These are phyloP conservation scores for Xylaria intraflava DNA, from an alignment of 495 filamentous ascomycete species.

Conservation along the genomic window DNA sequence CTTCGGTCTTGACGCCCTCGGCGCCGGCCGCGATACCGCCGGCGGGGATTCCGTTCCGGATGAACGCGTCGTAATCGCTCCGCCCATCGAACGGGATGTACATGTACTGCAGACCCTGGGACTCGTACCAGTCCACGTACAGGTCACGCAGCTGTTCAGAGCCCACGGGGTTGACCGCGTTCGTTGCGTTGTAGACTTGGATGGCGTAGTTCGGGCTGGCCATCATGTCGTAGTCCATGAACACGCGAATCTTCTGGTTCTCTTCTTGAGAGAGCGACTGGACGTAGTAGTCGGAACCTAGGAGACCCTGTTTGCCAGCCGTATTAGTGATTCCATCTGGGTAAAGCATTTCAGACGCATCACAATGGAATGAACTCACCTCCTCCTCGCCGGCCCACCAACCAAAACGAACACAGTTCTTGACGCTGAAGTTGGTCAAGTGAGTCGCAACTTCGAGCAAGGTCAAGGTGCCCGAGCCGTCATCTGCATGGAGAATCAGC, in stretches of 20 bases:
- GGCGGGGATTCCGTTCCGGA: constrained; percentile 45
- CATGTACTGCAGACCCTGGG: constrained; percentile 43
- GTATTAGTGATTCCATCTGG: background rate
- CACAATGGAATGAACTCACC: constrained; percentile 1
- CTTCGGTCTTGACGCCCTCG: constrained; percentile 50
- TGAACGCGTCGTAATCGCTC: constrained; percentile 52
- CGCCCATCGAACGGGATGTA: constrained; percentile 51
- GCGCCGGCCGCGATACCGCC: constrained; percentile 58
- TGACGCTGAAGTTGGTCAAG: constrained; percentile 42
- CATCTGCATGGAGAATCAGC: constrained; percentile 25
- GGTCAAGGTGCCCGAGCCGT: constrained; percentile 48
- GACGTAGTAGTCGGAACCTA: constrained; percentile 52
- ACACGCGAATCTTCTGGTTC: constrained; percentile 49
- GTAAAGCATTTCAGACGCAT: background rate
- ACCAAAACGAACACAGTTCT: constrained; percentile 52
- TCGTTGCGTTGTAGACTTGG: constrained; percentile 45
- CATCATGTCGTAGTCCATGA: constrained; percentile 58
- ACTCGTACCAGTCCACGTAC: constrained; percentile 45
- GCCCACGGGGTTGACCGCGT: constrained; percentile 42
- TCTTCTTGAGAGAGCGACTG: constrained; percentile 40
- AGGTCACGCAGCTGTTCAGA: constrained; percentile 46
- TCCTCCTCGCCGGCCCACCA: constrained; percentile 57
- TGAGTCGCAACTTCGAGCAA: constrained; percentile 49
- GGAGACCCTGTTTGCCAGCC: constrained; percentile 31
- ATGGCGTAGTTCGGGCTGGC: constrained; percentile 50